phyloP scores from a whole-genome alignment of 2,329 filamentous ascomycete species.

The Capronia coronata region DNA sequence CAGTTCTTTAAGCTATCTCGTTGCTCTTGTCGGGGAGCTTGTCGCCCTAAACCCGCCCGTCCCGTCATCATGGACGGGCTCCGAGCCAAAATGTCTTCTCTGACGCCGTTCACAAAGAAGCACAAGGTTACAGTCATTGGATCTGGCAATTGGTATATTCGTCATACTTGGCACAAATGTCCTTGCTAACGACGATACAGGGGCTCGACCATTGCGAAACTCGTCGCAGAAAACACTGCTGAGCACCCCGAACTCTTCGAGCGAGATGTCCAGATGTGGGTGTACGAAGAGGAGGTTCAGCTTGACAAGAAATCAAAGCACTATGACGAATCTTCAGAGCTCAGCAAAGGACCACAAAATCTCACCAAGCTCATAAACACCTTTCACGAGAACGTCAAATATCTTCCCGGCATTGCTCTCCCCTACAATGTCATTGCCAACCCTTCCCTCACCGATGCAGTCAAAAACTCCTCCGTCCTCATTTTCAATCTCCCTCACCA shows the following conservation, averaged over 20 bases:
- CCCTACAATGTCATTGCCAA: conserved; percentile 79
- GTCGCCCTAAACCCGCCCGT: neutral
- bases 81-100: conserved; percentile 41
- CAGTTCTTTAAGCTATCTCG: conserved; percentile 15
- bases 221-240: conserved; percentile 85
- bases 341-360: conserved; percentile 66
- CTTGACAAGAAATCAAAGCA: conserved; percentile 65
- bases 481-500: conserved; percentile 96
- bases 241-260: conserved; percentile 76
- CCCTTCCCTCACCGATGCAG: conserved; percentile 70
- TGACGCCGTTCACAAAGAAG: conserved; percentile 56
- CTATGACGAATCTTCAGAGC: conserved; percentile 55
- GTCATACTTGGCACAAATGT: neutral
- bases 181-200: conserved; percentile 38
- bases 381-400: conserved; percentile 94
- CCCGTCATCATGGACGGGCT: conserved; percentile 20
- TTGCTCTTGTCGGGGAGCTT: conserved; percentile 1
- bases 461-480: conserved; percentile 77
- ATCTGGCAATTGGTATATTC: conserved; percentile 82
- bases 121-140: conserved; percentile 93
- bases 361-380: conserved; percentile 87
- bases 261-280: conserved; percentile 94
- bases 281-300: conserved; percentile 84
- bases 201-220: conserved; percentile 96
- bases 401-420: conserved; percentile 80